Percentiles rank a stretch among this genome's conserved stretches.
phyloP scores from a whole-genome alignment of 1,284 basidiomycete species.

The Tilletia indica region DNA sequence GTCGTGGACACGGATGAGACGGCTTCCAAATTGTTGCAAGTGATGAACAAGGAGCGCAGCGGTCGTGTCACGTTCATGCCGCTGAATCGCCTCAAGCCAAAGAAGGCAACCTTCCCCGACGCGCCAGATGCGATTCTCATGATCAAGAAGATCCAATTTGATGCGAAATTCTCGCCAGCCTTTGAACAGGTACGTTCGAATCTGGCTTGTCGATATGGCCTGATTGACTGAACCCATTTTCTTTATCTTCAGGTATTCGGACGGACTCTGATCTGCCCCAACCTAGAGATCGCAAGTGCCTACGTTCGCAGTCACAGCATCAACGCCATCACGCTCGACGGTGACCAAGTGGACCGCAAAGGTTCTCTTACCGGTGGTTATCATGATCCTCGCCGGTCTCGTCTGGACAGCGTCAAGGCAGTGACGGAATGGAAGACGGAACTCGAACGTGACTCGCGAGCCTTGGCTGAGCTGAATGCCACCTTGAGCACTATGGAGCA shows the following conservation, averaged over 20 bases:
- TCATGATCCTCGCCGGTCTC: constrained; percentile 83
- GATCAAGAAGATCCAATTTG: constrained; percentile 75
- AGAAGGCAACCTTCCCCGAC: constrained; percentile 65
- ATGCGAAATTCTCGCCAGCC: constrained; percentile 71
- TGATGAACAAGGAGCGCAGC: constrained; percentile 84
- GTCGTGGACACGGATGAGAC: constrained; percentile 95
- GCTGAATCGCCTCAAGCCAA: constrained; percentile 88
- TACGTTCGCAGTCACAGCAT: constrained; percentile 92
- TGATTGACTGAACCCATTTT: too few relatives aligned
- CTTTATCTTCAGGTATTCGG: constrained; percentile 70
- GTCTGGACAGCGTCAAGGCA: constrained; percentile 80
- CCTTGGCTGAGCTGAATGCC: constrained; percentile 72
- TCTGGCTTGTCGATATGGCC: too few relatives aligned
- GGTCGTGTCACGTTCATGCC: constrained; percentile 99
- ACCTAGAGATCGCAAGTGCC: constrained; percentile 84
- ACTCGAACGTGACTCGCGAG: constrained; percentile 67
- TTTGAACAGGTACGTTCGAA: constrained; percentile 68
- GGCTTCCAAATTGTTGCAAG: constrained; percentile 78
- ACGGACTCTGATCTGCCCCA: constrained; percentile 90
- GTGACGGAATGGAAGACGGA: constrained; percentile 76
- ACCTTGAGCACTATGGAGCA: constrained; percentile 76
- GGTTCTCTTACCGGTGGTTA: constrained; percentile 94
- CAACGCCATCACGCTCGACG: constrained; percentile 95
- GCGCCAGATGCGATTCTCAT: constrained; percentile 76
- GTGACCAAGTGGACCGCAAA: constrained; percentile 95